Base-by-base conservation (phyloP, 2,329 filamentous ascomycete genomes). In the Botrytis aclada region DNA sequence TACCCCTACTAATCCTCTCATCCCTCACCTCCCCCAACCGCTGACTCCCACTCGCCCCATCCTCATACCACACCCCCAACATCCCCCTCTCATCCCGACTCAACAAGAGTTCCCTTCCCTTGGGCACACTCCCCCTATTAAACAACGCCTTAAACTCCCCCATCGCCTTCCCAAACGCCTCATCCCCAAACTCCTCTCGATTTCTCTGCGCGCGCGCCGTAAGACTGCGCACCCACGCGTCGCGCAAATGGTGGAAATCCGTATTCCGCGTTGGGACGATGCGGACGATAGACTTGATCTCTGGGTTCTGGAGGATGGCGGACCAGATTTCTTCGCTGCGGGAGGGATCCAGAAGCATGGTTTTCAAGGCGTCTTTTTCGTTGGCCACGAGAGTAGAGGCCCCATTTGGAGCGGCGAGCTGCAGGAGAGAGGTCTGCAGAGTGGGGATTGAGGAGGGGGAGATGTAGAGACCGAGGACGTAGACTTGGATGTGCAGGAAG, bases 191-290 rank as follows among this genome's bases (percentile, higher is more conserved):
- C 1, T 83, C 82, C 47, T 84, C 83, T n/a, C 62, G 63, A 25
- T 75, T 51, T 34, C 86, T 85, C 75, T 90, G 86, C 3, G 92
- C 91, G 47, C 92, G 89, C 14, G 88, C 91, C 71, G 93, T 92
- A 76, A 99, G 92, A 34, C 93, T 92, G 9, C 94, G 89, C 74
- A 98, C 93, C 84, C 95, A 97, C 1, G 93, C 96, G 80, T 99
- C 96, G 58, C 95, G 89, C 75, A 99, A 83, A 82, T 99, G 96
- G 76, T 91, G 89, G 82, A 98, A 98, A 82, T 98, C 95, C 29
- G 96, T 99, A 82, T 97, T 94, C 54, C 94, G 88, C n/a, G 94
- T 94, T 0, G 96, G 96, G 4, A 95, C 90, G 75, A 99, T 92
- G 63, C 95, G 88, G 83, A 97, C 90, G 0, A 91, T 88, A 39